These are phyloP conservation scores for Rhodamnia rubescens DNA, from an alignment of 345 rosid species.

Conservation along the genomic window DNA sequence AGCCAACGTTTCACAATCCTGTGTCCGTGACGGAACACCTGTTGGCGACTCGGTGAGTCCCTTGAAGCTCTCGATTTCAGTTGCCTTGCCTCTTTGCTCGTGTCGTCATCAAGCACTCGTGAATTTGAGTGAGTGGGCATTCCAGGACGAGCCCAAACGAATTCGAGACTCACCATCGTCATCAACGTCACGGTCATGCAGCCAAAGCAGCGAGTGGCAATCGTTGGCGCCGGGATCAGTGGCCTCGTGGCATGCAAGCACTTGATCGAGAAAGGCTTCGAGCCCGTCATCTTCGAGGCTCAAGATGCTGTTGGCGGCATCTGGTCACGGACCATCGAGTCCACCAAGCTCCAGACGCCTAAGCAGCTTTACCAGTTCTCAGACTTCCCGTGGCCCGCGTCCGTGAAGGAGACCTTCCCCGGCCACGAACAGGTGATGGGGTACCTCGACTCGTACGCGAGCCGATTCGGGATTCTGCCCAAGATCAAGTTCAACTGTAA, in stretches of 20 bases:
- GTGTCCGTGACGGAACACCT: not conserved
- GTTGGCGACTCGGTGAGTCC: not conserved
- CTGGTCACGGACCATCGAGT: constrained; percentile 21
- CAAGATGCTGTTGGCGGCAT: constrained; percentile 14
- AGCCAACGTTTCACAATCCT: not conserved
- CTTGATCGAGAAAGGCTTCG: constrained; percentile 15
- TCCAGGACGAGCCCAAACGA: not conserved
- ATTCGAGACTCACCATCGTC: not conserved
- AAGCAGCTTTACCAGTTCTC: constrained; percentile 25
- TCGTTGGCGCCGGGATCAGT: constrained; percentile 35
- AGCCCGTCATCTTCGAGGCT: constrained; percentile 19
- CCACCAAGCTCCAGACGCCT: constrained; percentile 33
- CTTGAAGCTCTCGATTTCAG: not conserved
- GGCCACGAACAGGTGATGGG: constrained; percentile 21
- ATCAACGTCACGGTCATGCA: not conserved
- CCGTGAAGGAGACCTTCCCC: constrained; percentile 13
- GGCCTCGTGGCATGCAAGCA: constrained; percentile 31
- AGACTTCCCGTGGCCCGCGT: constrained; percentile 28
- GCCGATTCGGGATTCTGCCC: constrained; percentile 14
- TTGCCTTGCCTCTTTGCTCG: not conserved
- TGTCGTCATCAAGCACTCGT: not conserved
- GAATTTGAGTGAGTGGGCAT: not conserved
- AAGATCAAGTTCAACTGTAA: constrained; percentile 16
- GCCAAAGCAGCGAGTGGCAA: constrained; percentile 9
- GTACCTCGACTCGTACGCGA: constrained; percentile 17